Evolutionary conservation across 352 stramenopile species (phyloP), one percentile per base, ranked within the genome.

Genomic region (Aphanomyces invadans): DNA sequence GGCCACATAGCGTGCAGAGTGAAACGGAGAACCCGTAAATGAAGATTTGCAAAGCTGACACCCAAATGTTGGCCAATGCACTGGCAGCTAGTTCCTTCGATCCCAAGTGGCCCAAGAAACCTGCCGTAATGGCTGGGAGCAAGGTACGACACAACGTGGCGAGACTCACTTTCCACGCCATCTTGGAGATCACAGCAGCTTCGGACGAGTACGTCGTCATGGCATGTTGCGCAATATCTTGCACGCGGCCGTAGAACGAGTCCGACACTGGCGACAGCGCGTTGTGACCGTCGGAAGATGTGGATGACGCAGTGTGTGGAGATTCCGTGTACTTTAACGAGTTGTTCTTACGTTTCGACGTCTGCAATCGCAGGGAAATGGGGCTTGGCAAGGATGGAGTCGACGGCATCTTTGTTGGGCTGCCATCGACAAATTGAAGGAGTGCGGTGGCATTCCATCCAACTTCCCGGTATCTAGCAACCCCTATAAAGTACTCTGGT

Each of bases 11-110:
- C 44, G 60, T 67, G 60, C 60, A 67, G n/a, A 67, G 60, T 15
- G 60, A 67, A 21, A 67, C 60, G 2, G 60, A 67, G 42, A 67
- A 67, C 32, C 60, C 60, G 26, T 67, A 67, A 28, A 67, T 67
- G 31, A 67, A 51, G 33, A 51, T 67, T 59, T 67, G 60, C 31
- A 67, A 28, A 4, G 38, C 60, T 11, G 60, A 67, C 10, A 67
- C 60, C 60, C 60, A 67, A 51, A 67, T 60, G 49, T 67, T 67
- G 46, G 60, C 60, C 17, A 67, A 28, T 28, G 60, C 60, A 42
- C 60, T 67, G 0, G 60, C 60, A 1, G 60, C 60, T 2, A 67
- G 36, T 46, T 67, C 60, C 19, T 44, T 67, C 4, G 60, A 67
- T 7, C 60, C 60, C 49, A 67, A 42, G 23, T 67, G 60, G 7